phyloP scores from a whole-genome alignment of 2,329 filamentous ascomycete species.

The Colletotrichum karsti region DNA sequence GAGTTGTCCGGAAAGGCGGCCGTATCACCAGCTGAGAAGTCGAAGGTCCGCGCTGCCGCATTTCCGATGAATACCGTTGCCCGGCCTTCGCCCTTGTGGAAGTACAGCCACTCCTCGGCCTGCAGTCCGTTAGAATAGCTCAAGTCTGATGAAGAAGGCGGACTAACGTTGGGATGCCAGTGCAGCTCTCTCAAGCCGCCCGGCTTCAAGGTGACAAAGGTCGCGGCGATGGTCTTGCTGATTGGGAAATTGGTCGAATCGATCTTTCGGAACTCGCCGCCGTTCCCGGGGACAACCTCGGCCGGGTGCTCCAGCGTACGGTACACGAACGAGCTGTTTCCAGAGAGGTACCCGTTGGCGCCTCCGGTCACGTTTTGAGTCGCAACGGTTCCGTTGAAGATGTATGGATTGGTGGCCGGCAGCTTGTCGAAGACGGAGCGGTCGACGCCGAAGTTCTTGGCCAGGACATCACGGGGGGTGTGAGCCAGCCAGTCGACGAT shows the following conservation, averaged over 20 bases:
- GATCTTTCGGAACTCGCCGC: conserved; percentile 70
- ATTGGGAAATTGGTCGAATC: conserved; percentile 75
- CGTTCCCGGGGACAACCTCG: conserved; percentile 66
- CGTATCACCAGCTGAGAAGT: conserved; percentile 73
- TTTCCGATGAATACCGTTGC: conserved; percentile 73
- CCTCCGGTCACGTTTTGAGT: conserved; percentile 54
- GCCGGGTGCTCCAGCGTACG: conserved; percentile 63
- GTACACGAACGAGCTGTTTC: conserved; percentile 70
- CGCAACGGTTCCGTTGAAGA: conserved; percentile 64
- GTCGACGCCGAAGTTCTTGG: conserved; percentile 74
- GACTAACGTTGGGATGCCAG: conserved; percentile 71
- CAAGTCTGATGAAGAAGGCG: conserved; percentile 31
- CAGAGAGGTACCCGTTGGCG: conserved; percentile 45
- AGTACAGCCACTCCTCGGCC: conserved; percentile 78
- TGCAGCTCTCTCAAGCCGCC: conserved; percentile 71
- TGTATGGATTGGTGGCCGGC: conserved; percentile 67
- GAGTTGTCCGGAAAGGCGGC: conserved; percentile 74
- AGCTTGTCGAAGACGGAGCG: conserved; percentile 66
- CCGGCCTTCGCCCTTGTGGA: conserved; percentile 68
- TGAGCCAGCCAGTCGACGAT: conserved; percentile 76
- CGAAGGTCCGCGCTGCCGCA: conserved; percentile 69
- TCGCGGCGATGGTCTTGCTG: conserved; percentile 71
- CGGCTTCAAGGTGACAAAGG: conserved; percentile 71
- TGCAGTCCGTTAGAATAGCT: conserved; percentile 34
- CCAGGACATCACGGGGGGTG: conserved; percentile 68